Base-by-base conservation (phyloP, 176 grass and related monocot genomes). In the Eragrostis nindensis region DNA sequence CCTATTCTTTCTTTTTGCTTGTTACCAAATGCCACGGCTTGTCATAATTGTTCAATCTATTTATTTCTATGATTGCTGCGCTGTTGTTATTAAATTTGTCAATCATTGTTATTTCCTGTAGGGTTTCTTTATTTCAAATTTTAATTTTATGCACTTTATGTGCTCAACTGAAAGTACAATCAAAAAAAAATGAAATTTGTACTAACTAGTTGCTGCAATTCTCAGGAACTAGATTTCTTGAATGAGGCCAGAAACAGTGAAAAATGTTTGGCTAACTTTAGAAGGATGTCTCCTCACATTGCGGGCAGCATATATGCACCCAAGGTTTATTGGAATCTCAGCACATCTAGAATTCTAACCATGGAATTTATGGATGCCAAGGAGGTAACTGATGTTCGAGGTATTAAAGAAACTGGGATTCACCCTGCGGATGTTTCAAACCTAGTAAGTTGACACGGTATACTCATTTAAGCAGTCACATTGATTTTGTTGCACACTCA, bases 361-460 rank as follows among this genome's bases (percentile, higher is more conserved):
- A 98, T 98, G 95, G 95, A 98, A 62, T 98, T 91, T 77, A 94
- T 98, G 83, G 95, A 94, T 85, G 92, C 92, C 67, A 91, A 79
- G 53, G 95, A 98, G 79, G 69, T 98, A 87, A 98, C 95, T 87
- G 92, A 98, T 92, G 90, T 94, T 49, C 84, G 59, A 59, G 90
- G 87, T 29, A 98, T 98, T 78, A 86, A 88, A 84, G 81, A 57
- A 52, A 53, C 79, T 52, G 95, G 95, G 74, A 73, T 98, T 27
- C 83, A 81, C 41, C 92, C 87, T 65, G 65, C 59, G 61, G 92
- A 98, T 89, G 95, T 98, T 83, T 98, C 95, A 79, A 92, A 90
- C 85, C 86, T 98, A 88, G 92, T 94, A 84, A 94, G 92, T 78
- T 78, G 44, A 11, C 62, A 54, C 52, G 15, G 11, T 81, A 61